These are phyloP conservation scores for Gossypium herbaceum DNA, from an alignment of 345 rosid genomes.

Conservation along the genomic window DNA sequence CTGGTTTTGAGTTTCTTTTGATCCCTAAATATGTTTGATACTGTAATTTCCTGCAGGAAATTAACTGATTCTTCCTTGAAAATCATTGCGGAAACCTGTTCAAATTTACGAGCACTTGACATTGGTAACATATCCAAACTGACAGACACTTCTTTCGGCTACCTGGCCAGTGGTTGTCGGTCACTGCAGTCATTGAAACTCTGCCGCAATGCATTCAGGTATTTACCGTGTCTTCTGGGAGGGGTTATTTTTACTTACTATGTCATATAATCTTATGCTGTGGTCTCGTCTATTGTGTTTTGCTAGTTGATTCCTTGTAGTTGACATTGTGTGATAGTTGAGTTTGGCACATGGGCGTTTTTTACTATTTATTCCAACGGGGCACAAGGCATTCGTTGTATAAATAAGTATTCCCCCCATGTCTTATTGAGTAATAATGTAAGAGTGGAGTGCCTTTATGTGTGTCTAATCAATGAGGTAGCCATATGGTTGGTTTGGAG, in stretches of 20 bases:
- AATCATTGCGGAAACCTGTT: conserved; percentile 64
- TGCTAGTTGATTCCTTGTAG: neutral
- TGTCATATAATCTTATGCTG: neutral
- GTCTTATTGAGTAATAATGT: neutral
- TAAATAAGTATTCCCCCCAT: neutral
- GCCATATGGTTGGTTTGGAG: neutral
- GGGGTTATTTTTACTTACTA: neutral
- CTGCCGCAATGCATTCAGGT: conserved; percentile 77
- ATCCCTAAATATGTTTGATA: conserved; percentile 11
- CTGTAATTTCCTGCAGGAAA: conserved; percentile 48
- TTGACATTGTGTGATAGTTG: neutral
- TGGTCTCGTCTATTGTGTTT: neutral
- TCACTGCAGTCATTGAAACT: conserved; percentile 53
- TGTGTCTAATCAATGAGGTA: neutral
- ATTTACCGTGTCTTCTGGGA: neutral
- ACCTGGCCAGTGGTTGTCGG: conserved; percentile 76
- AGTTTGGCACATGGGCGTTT: neutral
- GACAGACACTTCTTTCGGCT: conserved; percentile 72
- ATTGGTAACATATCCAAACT: conserved; percentile 59
- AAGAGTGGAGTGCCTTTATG: neutral
- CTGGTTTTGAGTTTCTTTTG: conserved; percentile 4
- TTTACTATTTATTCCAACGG: neutral
- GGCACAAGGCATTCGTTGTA: neutral
- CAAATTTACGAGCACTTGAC: conserved; percentile 52
- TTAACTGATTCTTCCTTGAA: conserved; percentile 75